These are phyloP conservation scores for Naganishia randhawae DNA, from an alignment of 768 basidiomycete species.

Conservation along the genomic window DNA sequence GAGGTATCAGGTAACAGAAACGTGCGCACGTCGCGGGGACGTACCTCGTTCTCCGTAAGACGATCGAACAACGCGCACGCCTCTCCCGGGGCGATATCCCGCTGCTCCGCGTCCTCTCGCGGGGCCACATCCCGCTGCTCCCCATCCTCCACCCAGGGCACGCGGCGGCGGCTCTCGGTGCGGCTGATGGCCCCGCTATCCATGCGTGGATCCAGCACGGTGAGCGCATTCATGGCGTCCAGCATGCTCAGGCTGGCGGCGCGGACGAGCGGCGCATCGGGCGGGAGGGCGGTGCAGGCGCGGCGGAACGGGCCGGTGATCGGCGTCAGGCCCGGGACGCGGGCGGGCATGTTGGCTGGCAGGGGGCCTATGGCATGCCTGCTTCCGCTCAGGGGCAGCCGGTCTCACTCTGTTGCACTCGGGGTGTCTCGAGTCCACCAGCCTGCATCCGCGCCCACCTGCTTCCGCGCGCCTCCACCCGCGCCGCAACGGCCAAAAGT, in stretches of 20 bases:
- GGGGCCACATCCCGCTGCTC: neutral
- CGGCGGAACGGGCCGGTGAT: neutral
- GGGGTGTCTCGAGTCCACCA: no score
- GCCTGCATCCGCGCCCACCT: no score
- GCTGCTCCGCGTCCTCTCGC: no score
- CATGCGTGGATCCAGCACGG: conserved; percentile 84
- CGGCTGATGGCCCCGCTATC: conserved; percentile 67
- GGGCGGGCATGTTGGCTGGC: neutral
- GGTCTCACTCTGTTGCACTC: no score
- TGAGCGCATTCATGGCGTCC: conserved; percentile 91
- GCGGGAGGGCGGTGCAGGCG: neutral
- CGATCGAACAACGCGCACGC: conserved; percentile 84
- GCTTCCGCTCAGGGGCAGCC: no score
- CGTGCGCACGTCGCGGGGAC: conserved; percentile 20
- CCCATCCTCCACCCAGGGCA: neutral
- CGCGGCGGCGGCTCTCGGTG: neutral
- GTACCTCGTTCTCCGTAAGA: conserved; percentile 69
- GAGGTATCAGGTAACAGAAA: no score
- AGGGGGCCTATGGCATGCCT: no score
- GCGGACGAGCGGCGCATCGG: conserved; percentile 62
- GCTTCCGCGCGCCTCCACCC: neutral
- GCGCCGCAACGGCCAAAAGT: neutral
- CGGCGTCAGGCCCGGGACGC: neutral
- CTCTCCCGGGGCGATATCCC: conserved; percentile 57
- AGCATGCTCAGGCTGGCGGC: conserved; percentile 68